Base-by-base conservation (phyloP, 495 filamentous ascomycete genomes). In the Penicillium coprophilum region DNA sequence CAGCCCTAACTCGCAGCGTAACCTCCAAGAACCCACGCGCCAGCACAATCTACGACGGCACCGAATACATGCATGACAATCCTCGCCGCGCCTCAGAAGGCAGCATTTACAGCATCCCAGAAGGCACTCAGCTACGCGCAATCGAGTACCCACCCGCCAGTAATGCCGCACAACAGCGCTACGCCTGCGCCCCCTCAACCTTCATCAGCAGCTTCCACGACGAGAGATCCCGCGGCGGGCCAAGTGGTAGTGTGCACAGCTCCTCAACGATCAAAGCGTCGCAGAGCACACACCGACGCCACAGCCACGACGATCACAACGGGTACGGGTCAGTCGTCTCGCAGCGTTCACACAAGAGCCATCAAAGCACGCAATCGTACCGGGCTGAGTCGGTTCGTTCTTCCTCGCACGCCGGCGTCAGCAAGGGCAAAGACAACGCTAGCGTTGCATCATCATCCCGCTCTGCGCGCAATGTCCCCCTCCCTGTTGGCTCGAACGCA, bases 251-350 rank as follows among this genome's bases (percentile, higher is more conserved):
- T 56, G 65, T 71, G 20, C 71, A 72, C 46, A 72, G 74, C 6
- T 58, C 71, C 47, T 80, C 65, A 55, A 79, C 65, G 20, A 71
- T 61, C 74, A 85, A 76, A 54, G 74, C 78, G 27, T 64, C 73
- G 55, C 73, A 68, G 32, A 40, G 58, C 55, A 58, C 62, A 30
- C 49, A 67, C 43, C 50, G 64, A 34, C 60, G 57, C 43, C 36
- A 61, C 46, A 58, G 59, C 53, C 32, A 55, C 56, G 63, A 57
- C 41, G 63, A 57, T 39, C 50, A 52, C 21, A 54, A 39, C 15
- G 45, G 24, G 1, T 63, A 51, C 44, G 59, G 50, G 15, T 46
- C 54, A 11, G 50, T 56, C 46, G 69, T 57, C 44, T 60, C 57
- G 32, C 57, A 45, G 52, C 60, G 57, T 49, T 63, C 54, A 39